These are phyloP conservation scores for Sanghuangporus sanghuang DNA, from an alignment of 1,284 basidiomycete genomes.

Conservation along the genomic window DNA sequence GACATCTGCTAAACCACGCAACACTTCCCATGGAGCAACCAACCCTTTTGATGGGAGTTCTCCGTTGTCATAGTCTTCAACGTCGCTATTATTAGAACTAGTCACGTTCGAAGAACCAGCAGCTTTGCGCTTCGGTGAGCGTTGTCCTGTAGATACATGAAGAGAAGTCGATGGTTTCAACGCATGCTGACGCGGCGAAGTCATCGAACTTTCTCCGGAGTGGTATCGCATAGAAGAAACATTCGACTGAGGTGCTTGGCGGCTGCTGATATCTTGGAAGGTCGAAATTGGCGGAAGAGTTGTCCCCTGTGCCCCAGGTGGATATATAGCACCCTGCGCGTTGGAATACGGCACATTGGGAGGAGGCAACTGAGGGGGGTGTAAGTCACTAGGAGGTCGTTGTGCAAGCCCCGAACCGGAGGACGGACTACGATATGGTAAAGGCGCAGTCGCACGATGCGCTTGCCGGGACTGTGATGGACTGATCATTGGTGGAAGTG, in stretches of 20 bases:
- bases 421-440: conserved; percentile 18
- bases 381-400: conserved; percentile 17
- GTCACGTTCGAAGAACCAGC: conserved; percentile 58
- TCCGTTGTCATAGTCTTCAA: conserved; percentile 65
- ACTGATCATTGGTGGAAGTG: conserved; percentile 14
- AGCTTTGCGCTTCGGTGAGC: conserved; percentile 47
- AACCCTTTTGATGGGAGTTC: conserved; percentile 77
- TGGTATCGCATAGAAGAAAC: conserved; percentile 58
- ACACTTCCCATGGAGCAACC: conserved; percentile 78
- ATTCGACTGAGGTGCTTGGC: conserved; percentile 42
- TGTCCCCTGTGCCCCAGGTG: conserved; percentile 33
- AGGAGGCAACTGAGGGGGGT: conserved; percentile 27
- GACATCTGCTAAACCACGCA: conserved; percentile 74
- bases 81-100: conserved; percentile 72
- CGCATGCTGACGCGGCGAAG: conserved; percentile 33
- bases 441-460: conserved; percentile 4
- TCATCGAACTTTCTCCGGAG: conserved; percentile 35
- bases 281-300: conserved; percentile 68
- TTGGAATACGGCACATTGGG: conserved; percentile 21
- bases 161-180: conserved; percentile 27
- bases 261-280: conserved; percentile 53
- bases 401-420: conserved; percentile 7
- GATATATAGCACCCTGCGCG: conserved; percentile 11
- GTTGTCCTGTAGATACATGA: conserved; percentile 29
- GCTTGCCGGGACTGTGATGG: conserved; percentile 13